Percentiles rank a stretch among this genome's conserved stretches.
Evolutionary conservation across 2,329 filamentous ascomycete genomes (phyloP).

Genomic region (Nothomitra cinnamomea): DNA sequence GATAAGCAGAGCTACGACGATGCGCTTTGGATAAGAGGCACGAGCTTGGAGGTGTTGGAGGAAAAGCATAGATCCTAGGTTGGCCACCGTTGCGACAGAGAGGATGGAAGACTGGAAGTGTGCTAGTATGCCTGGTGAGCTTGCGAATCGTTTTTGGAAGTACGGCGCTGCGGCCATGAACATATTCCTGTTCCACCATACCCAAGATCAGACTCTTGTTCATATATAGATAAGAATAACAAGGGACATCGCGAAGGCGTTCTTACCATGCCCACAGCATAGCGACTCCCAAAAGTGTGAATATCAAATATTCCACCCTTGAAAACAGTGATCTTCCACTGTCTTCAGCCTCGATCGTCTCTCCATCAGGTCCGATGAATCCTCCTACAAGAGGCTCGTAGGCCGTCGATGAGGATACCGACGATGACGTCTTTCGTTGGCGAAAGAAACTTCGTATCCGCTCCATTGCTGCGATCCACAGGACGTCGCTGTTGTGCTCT

Average conservation of each 20-base stretch:
- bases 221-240: background rate
- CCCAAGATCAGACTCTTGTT: background rate
- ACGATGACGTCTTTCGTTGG: background rate
- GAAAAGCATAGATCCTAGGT: conserved; percentile 56
- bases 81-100: conserved; percentile 71
- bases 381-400: conserved; percentile 4
- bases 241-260: background rate
- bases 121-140: conserved; percentile 50
- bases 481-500: background rate
- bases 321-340: conserved; percentile 43
- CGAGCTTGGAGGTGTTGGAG: conserved; percentile 65
- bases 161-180: conserved; percentile 90
- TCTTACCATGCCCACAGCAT: conserved; percentile 95
- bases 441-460: background rate
- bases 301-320: conserved; percentile 72
- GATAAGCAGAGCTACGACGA: conserved; percentile 57
- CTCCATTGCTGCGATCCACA: background rate
- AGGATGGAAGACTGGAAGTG: conserved; percentile 86
- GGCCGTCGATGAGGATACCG: background rate
- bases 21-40: conserved; percentile 78
- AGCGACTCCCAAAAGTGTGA: conserved; percentile 68
- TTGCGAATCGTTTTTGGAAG: conserved; percentile 66
- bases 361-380: background rate
- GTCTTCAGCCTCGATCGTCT: background rate
- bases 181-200: conserved; percentile 61